Conservation (phyloP, 441 rosid species). For the Monsonia emarginata region DNA sequence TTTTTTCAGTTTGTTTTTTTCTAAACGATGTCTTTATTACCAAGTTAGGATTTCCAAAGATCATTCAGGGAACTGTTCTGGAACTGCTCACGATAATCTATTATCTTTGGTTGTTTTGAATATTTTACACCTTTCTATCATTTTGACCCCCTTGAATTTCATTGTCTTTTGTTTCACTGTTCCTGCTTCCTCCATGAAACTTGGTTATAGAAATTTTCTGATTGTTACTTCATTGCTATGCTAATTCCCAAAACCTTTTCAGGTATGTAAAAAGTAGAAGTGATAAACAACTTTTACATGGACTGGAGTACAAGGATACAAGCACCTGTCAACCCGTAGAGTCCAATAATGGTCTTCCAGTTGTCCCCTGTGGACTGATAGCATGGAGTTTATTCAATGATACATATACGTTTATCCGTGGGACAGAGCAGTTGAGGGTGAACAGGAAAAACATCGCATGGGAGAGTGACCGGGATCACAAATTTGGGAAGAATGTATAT, state of each 20-base stretch:
- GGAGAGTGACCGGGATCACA: conserved; percentile 70
- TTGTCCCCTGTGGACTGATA: conserved; percentile 71
- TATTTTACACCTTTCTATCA: not conserved
- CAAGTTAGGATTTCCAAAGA: not conserved
- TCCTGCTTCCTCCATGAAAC: not conserved
- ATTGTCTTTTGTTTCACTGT: too few relatives aligned
- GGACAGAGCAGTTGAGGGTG: conserved; percentile 30
- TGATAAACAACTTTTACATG: conserved; percentile 60
- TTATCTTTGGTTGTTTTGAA: not conserved
- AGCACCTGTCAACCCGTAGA: conserved; percentile 67
- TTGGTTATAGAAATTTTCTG: not conserved
- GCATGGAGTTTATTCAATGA: conserved; percentile 96
- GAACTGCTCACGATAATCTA: too few relatives aligned
- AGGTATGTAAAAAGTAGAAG: conserved; percentile 90
- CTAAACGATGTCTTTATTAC: not conserved
- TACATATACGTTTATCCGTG: conserved; percentile 48
- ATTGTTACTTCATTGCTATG: not conserved
- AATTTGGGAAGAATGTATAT: conserved; percentile 72
- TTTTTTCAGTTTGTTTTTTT: not conserved
- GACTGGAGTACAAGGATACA: conserved; percentile 35
- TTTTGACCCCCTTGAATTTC: not conserved
- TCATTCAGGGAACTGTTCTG: not conserved
- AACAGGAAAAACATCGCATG: conserved; percentile 62
- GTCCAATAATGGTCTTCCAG: conserved; percentile 45
- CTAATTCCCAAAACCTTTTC: conserved; percentile 17